Evolutionary conservation across 1,284 basidiomycete species (phyloP).

Genomic region (Ustilago hordei): DNA sequence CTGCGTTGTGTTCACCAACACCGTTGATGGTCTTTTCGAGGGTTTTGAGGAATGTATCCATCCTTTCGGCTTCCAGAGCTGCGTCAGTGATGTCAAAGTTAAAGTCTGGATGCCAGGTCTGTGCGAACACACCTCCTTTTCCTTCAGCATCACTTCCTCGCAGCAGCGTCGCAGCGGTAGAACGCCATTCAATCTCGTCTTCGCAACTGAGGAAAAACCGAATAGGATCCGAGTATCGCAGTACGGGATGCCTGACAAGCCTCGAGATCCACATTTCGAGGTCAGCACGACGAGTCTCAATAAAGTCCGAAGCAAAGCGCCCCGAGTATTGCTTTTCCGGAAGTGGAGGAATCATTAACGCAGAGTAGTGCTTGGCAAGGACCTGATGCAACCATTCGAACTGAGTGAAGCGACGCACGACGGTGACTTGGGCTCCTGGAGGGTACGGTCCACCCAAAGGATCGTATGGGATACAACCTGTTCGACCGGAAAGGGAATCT

Average conservation of each 20-base stretch:
- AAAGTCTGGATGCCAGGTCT: constrained; percentile 84
- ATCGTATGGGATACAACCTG: constrained; percentile 49
- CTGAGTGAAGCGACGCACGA: constrained; percentile 83
- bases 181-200: constrained; percentile 45
- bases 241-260: constrained; percentile 81
- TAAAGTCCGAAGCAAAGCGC: constrained; percentile 81
- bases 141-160: constrained; percentile 5
- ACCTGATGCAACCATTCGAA: constrained; percentile 82
- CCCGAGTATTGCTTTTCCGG: constrained; percentile 86
- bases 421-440: constrained; percentile 67
- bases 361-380: constrained; percentile 77
- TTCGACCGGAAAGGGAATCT: neutral
- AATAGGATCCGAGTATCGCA: constrained; percentile 81
- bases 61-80: constrained; percentile 34
- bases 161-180: constrained; percentile 14
- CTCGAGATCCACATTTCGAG: constrained; percentile 81
- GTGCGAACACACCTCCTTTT: constrained; percentile 75
- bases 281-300: constrained; percentile 82
- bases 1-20: constrained; percentile 36
- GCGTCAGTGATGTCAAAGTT: constrained; percentile 75
- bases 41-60: constrained; percentile 45
- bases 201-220: constrained; percentile 77
- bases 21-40: constrained; percentile 54
- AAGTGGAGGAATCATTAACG: constrained; percentile 81
- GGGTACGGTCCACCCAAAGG: constrained; percentile 43